Evolutionary conservation across 1,139 yeast genomes (phyloP).

Genomic region (Suhomyces yuchorum): DNA sequence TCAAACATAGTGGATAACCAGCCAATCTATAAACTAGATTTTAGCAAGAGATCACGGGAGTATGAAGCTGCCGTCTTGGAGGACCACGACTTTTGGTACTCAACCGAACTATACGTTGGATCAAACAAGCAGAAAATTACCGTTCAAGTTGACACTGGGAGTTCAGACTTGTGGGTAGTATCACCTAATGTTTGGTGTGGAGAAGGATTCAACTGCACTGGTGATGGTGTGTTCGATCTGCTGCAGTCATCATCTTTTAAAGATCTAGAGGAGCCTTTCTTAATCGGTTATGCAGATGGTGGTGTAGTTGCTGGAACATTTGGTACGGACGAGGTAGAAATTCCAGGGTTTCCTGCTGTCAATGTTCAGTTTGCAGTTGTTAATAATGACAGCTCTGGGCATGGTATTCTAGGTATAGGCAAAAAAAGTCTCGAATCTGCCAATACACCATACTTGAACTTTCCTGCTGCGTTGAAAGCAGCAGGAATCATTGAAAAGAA

Average conservation of each 20-base stretch:
- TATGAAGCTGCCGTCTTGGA: conserved; percentile 4
- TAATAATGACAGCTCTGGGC: conserved; percentile 49
- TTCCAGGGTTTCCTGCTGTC: conserved; percentile 32
- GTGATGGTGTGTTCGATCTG: neutral
- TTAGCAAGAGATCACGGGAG: neutral
- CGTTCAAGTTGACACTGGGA: conserved; percentile 24
- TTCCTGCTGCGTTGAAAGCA: conserved; percentile 24
- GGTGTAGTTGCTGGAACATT: conserved; percentile 44
- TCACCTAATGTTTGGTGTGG: conserved; percentile 13
- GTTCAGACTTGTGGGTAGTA: conserved; percentile 25
- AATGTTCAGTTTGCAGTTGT: conserved; percentile 58
- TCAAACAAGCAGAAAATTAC: conserved; percentile 15
- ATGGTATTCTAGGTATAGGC: conserved; percentile 67
- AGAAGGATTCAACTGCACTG: conserved; percentile 11
- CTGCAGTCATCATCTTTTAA: conserved; percentile 44
- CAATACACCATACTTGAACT: conserved; percentile 11
- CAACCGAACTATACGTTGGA: conserved; percentile 11
- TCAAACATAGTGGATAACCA: neutral
- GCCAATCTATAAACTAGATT: neutral
- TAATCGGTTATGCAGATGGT: conserved; percentile 36
- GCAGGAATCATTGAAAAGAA: conserved; percentile 22
- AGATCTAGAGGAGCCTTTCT: conserved; percentile 42
- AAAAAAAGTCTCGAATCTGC: neutral
- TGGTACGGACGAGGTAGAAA: conserved; percentile 53
- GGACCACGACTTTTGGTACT: neutral